phyloP scores from a whole-genome alignment of 1,284 basidiomycete species.

The Polyporus tsugae region DNA sequence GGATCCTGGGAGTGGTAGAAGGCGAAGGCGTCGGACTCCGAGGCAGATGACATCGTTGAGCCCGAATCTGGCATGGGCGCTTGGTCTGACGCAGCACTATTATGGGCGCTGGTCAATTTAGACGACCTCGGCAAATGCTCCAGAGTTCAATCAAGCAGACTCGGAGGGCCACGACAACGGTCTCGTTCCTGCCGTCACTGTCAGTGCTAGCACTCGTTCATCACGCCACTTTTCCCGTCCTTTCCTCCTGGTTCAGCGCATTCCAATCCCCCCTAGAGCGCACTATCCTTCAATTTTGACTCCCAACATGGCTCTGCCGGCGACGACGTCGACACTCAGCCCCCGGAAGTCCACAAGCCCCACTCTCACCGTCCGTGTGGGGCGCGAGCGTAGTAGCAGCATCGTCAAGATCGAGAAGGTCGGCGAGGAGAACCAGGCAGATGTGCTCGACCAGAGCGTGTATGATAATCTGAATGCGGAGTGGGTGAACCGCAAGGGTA shows the following conservation, averaged over 20 bases:
- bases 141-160: conserved; percentile 18
- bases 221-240: conserved; percentile 25
- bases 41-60: conserved; percentile 28
- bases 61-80: conserved; percentile 17
- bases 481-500: conserved; percentile 99
- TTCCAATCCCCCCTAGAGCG: too few relatives aligned
- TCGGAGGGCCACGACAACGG: conserved; percentile 33
- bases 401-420: conserved; percentile 91
- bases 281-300: not conserved
- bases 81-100: conserved; percentile 18
- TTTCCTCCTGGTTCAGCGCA: not conserved
- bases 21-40: not conserved
- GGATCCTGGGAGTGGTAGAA: conserved; percentile 3
- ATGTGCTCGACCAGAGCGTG: conserved; percentile 82
- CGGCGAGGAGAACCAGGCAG: conserved; percentile 80
- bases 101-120: conserved; percentile 29
- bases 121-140: conserved; percentile 18
- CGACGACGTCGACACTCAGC: conserved; percentile 39
- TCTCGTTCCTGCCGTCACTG: conserved; percentile 17
- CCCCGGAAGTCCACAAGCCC: conserved; percentile 36
- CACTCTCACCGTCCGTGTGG: conserved; percentile 48
- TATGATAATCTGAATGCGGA: conserved; percentile 94
- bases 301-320: conserved; percentile 33
- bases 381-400: conserved; percentile 78
- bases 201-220: conserved; percentile 7